Conservation (phyloP, 345 rosid genomes). For the Garcia nutans region DNA sequence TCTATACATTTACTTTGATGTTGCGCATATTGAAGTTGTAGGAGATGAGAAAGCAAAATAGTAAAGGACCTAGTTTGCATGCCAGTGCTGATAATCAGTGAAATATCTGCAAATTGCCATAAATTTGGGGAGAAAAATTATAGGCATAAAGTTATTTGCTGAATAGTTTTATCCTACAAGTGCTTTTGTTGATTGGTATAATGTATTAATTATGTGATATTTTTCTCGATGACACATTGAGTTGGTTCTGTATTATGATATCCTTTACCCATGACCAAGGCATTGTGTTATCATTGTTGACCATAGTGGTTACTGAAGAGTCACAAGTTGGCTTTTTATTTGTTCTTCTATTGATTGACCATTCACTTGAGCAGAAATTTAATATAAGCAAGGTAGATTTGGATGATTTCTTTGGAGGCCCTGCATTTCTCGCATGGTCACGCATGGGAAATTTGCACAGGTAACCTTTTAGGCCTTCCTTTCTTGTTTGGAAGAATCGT, state of each 20-base stretch:
- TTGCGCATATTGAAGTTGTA: background rate
- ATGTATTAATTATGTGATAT: background rate
- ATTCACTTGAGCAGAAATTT: constrained; percentile 45
- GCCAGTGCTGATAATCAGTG: background rate
- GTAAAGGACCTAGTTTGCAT: background rate
- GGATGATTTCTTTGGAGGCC: constrained; percentile 74
- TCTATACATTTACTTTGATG: background rate
- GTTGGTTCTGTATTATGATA: background rate
- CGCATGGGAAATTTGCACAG: constrained; percentile 76
- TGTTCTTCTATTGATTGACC: constrained; percentile 17
- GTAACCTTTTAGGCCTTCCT: constrained; percentile 34
- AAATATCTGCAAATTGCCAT: background rate
- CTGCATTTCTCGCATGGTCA: constrained; percentile 81
- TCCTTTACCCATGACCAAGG: background rate
- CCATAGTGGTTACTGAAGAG: background rate
- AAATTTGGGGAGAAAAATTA: background rate
- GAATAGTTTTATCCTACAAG: background rate
- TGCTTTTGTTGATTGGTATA: background rate
- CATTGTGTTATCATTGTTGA: background rate
- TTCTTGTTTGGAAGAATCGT: constrained; percentile 7
- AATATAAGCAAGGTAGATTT: constrained; percentile 50
- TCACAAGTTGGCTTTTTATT: background rate
- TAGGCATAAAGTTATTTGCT: background rate
- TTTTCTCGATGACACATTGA: background rate
- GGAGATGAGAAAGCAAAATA: background rate